phyloP scores from a whole-genome alignment of 2,329 filamentous ascomycete species.

The Cercospora nicotianae region DNA sequence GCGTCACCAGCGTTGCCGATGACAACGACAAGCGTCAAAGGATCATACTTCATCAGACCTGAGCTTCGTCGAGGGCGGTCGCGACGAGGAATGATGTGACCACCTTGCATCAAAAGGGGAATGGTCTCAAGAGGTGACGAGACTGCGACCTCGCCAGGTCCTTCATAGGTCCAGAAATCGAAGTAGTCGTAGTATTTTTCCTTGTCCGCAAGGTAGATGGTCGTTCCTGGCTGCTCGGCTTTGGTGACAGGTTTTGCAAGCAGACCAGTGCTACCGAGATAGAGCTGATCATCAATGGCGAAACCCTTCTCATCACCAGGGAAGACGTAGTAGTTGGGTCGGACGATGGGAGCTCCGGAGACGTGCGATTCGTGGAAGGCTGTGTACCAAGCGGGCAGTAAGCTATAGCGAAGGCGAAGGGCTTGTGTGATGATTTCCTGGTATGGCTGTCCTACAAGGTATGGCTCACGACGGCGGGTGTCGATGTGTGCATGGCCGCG shows the following conservation, averaged over 20 bases:
- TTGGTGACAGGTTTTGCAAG: conserved; percentile 88
- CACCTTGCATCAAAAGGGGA: conserved; percentile 87
- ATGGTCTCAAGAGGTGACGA: conserved; percentile 80
- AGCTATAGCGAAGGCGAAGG: conserved; percentile 80
- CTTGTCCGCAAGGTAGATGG: conserved; percentile 84
- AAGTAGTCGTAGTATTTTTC: conserved; percentile 96
- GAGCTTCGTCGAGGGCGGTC: conserved; percentile 83
- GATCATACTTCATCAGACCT: conserved; percentile 88
- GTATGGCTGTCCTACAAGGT: conserved; percentile 81
- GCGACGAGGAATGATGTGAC: conserved; percentile 86
- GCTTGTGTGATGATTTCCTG: conserved; percentile 83
- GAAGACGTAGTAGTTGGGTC: conserved; percentile 91
- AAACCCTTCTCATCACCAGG: conserved; percentile 86
- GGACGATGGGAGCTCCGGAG: conserved; percentile 81
- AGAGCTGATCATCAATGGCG: conserved; percentile 87
- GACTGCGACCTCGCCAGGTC: conserved; percentile 71
- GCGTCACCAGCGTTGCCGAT: conserved; percentile 69
- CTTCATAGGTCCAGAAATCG: conserved; percentile 73
- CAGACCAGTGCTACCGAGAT: conserved; percentile 82
- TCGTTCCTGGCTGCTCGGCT: conserved; percentile 69
- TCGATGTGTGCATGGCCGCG: conserved; percentile 96
- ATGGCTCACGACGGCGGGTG: conserved; percentile 89
- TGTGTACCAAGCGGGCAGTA: conserved; percentile 94
- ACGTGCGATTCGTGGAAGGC: conserved; percentile 87
- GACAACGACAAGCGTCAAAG: conserved; percentile 84